Base-by-base conservation (phyloP, 306 rosid genomes). In the Trifolium repens region DNA sequence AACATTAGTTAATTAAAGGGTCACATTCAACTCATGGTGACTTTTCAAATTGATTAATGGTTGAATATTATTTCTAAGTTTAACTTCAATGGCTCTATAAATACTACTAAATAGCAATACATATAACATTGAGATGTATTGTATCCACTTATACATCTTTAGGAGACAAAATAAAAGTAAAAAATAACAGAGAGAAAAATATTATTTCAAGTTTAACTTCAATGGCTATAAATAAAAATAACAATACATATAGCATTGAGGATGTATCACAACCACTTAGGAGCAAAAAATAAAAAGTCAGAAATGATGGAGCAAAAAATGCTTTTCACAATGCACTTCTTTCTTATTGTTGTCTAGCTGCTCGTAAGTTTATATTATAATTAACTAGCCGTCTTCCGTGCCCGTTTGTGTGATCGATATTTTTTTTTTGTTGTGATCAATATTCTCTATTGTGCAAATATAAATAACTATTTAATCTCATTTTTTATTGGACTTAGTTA, bases 291-390 rank as follows among this genome's bases (percentile, higher is more conserved):
- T 22, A 1, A 49, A 7, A 9, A 19, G 3, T 3, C 2, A 1
- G 12, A 19, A 9, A 17, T 24, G 22, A 59, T 59, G 65, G 16
- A 27, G 65, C 27, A 52, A 32, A 79, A 79, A 59, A 43, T 62
- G 9, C 44, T 73, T 34, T 30, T 46, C 57, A 63, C 32, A 0
- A 0, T 73, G 3, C 15, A 65, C 17, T 66, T 58, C 55, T 19
- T 57, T 17, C 74, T 79, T 16, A 4, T 73, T 50, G 4, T 79
- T 55, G 62, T 79, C 70, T 79, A 2, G 79, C 63, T 55, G 54
- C 79, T 65, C 74, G 78, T 72, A 72, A 65, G 78, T 72, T 11
- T 9, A 65, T 1, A 1, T 34, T 61, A 59, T 27, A n/a, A 44
- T 44, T 35, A 34, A 22, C n/a, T n/a, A n/a, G n/a, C n/a, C n/a